These are phyloP conservation scores for Diaporthe citriasiana DNA, from an alignment of 2,329 filamentous ascomycete genomes.

Conservation along the genomic window DNA sequence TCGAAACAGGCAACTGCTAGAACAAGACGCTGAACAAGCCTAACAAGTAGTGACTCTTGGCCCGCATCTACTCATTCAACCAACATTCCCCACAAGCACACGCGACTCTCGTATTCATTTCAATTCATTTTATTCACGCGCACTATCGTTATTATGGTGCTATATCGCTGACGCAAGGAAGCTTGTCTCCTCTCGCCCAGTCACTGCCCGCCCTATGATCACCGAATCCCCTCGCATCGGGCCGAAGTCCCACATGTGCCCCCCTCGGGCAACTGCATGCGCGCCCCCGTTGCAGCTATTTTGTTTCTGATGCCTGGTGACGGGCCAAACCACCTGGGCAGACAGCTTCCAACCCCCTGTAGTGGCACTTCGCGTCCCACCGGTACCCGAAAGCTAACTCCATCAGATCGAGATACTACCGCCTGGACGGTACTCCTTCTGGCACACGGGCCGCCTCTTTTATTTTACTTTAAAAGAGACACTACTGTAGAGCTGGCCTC, in stretches of 20 bases:
- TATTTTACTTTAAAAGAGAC: too few relatives aligned
- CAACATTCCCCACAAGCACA: slow-evolving; percentile 18
- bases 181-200: not conserved
- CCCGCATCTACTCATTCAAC: slow-evolving; percentile 4
- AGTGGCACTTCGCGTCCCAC: slow-evolving; percentile 15
- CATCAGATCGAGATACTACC: slow-evolving; percentile 13
- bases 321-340: not conserved
- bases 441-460: slow-evolving; percentile 1
- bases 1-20: not conserved
- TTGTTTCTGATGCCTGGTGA: not conserved
- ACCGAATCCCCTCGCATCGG: not conserved
- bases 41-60: not conserved
- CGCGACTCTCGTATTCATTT: slow-evolving; percentile 22
- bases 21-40: not conserved
- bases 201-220: not conserved
- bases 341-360: not conserved
- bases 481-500: too few relatives aligned
- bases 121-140: not conserved
- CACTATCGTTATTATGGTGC: not conserved
- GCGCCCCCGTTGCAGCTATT: not conserved
- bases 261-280: not conserved
- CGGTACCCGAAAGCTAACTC: slow-evolving; percentile 7
- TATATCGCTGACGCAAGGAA: not conserved
- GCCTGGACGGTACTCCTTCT: not conserved
- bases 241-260: not conserved